Base-by-base conservation (phyloP, 768 basidiomycete species). In the Vararia minispora region DNA sequence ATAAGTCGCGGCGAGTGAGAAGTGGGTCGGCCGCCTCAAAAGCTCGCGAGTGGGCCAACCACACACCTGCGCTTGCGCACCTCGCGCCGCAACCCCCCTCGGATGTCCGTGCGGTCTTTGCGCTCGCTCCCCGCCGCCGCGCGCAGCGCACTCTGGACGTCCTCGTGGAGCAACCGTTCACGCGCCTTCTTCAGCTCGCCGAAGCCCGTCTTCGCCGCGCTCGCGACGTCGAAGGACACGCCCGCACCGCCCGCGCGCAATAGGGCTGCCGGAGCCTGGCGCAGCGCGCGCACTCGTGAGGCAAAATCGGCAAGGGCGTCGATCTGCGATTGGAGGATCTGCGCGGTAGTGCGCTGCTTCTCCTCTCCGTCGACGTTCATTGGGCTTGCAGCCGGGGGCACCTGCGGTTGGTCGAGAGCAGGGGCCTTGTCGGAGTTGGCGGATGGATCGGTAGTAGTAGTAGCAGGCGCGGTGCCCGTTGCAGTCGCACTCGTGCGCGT, bases 31-130 rank as follows among this genome's bases (percentile, higher is more conserved):
- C 2, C 5, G 9, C 11, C 21, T 31, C 21, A 17, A 13, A 6
- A n/a, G 18, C 16, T 5, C 25, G 10, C n/a, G 13, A 33, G 28
- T 5, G 33, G 26, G 20, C n/a, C 24, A 43, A 43, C 20, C 31
- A 60, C 66, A 40, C 49, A 77, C 81, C 70, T 69, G 55, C 70
- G 66, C 52, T 74, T 81, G 50, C 71, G 64, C 28, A 54, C 66
- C 36, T 73, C 66, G 43, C 72, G 61, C 38, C 72, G 62, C 20
- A 62, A 51, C 41, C 63, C 58, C 40, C 62, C 53, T 34, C 59
- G 61, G 32, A 81, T 59, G 28, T 70, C 71, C 14, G 59, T 65
- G 12, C 57, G 56, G 54, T 83, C 80, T 21, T 55, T 53, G 22
- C 60, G 55, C 50, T 76, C 68, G 41, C 80, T 80, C 17, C 69